Evolutionary conservation across 31 red algal genomes (phyloP).

Genomic region (Odonthalia washingtoniensis): DNA sequence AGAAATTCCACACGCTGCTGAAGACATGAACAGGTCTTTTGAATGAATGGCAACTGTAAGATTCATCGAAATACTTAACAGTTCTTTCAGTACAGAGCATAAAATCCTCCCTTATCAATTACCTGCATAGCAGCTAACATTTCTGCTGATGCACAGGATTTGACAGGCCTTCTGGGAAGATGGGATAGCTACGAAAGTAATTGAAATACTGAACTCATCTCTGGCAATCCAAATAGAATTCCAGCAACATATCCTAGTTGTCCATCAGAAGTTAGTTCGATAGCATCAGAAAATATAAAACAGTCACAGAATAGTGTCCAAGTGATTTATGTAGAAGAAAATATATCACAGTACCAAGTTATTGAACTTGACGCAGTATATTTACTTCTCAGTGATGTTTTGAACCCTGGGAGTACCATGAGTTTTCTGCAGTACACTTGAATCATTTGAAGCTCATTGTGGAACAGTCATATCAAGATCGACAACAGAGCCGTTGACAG

Average conservation of each 20-base stretch:
- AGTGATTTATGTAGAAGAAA: not conserved
- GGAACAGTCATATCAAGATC: not conserved
- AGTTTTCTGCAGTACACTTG: not conserved
- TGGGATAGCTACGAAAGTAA: not conserved
- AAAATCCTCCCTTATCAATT: slow-evolving; percentile 35
- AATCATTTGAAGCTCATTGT: not conserved
- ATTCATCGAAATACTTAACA: too few relatives aligned
- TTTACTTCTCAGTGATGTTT: not conserved
- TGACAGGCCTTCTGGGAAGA: not conserved
- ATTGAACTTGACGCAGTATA: not conserved
- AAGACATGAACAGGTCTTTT: too few relatives aligned
- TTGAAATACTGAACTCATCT: not conserved
- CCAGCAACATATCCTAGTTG: slow-evolving; percentile 11
- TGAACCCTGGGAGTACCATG: not conserved
- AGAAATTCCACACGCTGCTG: too few relatives aligned
- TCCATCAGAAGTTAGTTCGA: not conserved
- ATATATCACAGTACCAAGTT: not conserved
- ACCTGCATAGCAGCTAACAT: slow-evolving; percentile 8
- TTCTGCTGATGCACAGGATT: slow-evolving; percentile 32
- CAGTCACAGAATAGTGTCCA: not conserved
- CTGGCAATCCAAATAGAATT: not conserved
- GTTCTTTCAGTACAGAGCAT: too few relatives aligned
- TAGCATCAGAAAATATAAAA: slow-evolving; percentile 10
- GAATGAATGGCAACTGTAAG: too few relatives aligned
- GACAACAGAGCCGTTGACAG: not conserved